Evolutionary conservation across 352 stramenopile genomes (phyloP).

Genomic region (Phytophthora sp.): DNA sequence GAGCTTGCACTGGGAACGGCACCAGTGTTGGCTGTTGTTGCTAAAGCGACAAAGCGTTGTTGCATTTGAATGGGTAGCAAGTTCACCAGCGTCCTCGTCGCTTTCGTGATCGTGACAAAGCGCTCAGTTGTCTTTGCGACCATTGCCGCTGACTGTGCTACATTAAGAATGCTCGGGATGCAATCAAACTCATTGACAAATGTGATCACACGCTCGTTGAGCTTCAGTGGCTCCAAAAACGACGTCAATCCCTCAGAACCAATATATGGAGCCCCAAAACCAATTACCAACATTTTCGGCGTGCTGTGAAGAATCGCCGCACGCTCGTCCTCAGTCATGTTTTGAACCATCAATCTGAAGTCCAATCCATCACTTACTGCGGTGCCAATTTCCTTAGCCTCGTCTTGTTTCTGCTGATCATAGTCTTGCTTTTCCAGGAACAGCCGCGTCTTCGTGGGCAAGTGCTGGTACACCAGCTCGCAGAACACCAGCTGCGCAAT

Average conservation of each 20-base stretch:
- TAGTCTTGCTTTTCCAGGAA: constrained; percentile 69
- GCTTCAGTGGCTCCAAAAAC: constrained; percentile 59
- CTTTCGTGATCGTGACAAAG: constrained; percentile 82
- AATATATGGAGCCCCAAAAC: constrained; percentile 82
- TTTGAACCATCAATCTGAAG: constrained; percentile 34
- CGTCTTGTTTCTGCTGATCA: constrained; percentile 51
- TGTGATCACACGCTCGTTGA: constrained; percentile 66
- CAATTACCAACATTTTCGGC: constrained; percentile 67
- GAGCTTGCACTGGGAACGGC: constrained; percentile 52
- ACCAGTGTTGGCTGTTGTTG: constrained; percentile 34
- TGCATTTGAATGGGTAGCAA: constrained; percentile 80
- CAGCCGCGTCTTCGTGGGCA: constrained; percentile 53
- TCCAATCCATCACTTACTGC: constrained; percentile 21
- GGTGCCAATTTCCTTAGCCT: constrained; percentile 13
- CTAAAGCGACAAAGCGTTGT: constrained; percentile 57
- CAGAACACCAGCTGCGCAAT: constrained; percentile 82
- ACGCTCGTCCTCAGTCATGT: constrained; percentile 28
- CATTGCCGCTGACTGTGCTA: constrained; percentile 78
- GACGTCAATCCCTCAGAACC: constrained; percentile 49
- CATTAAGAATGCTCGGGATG: constrained; percentile 85
- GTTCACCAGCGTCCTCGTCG: constrained; percentile 74
- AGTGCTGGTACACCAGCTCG: constrained; percentile 75
- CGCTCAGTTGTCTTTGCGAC: constrained; percentile 81
- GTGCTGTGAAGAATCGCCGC: constrained; percentile 33
- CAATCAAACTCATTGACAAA: constrained; percentile 90